A percentile compares a stretch with the other conserved stretches of the same genome.
Conservation (phyloP, 352 stramenopile species). For the Pythium dissimile region DNA sequence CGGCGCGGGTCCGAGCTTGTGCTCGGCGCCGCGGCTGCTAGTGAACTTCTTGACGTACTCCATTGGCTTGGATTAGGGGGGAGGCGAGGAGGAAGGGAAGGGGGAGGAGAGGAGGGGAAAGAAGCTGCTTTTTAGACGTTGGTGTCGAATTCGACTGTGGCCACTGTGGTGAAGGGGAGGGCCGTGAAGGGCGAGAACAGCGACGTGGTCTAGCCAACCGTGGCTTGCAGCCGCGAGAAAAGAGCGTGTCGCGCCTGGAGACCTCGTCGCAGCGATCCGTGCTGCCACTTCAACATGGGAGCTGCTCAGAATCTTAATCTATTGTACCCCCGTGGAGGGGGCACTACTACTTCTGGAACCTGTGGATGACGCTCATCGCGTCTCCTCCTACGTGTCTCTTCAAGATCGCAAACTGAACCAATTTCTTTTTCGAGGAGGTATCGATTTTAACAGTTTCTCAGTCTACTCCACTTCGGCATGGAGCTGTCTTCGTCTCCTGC, state of each 20-base stretch:
- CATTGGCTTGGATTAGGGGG: conserved; percentile 22
- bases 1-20: conserved; percentile 12
- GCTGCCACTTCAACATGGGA: not conserved
- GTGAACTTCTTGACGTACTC: conserved; percentile 33
- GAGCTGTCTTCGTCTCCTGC: no score
- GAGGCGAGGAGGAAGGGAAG: no score
- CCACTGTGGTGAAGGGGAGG: no score
- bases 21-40: conserved; percentile 16
- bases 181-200: not conserved
- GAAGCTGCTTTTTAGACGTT: no score
- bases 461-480: no score
- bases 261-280: not conserved
- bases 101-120: no score
- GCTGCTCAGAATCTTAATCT: not conserved
- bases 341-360: not conserved
- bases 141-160: no score
- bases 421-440: not conserved
- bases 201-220: not conserved
- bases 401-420: not conserved
- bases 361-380: not conserved
- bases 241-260: not conserved
- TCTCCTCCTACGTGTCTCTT: not conserved
- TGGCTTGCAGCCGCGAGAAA: not conserved
- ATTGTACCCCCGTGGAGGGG: not conserved
- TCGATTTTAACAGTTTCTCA: not conserved